A percentile compares a stretch with the other conserved stretches of the same genome.
Evolutionary conservation across 495 filamentous ascomycete species (phyloP).

Genomic region (Gamarada debralockiae): DNA sequence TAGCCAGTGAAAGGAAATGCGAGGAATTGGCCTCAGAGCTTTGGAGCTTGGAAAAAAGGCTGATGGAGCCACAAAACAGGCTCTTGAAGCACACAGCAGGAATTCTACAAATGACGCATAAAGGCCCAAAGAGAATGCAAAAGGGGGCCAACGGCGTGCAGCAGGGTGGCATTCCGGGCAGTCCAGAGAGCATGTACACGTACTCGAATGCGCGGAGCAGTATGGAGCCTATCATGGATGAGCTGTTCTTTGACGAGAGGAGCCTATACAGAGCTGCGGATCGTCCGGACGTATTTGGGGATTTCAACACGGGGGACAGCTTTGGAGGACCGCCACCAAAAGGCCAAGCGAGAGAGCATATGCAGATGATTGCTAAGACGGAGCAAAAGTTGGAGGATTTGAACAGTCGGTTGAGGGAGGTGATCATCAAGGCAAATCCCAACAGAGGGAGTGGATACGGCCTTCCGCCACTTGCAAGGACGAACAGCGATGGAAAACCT

Average conservation of each 20-base stretch:
- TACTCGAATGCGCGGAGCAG: conserved; percentile 52
- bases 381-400: conserved; percentile 69
- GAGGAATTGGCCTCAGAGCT: conserved; percentile 81
- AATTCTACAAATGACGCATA: conserved; percentile 84
- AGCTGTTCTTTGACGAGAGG: conserved; percentile 70
- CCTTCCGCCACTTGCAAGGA: conserved; percentile 30
- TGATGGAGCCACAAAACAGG: conserved; percentile 64
- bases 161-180: conserved; percentile 52
- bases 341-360: conserved; percentile 29
- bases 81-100: conserved; percentile 90
- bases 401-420: conserved; percentile 62
- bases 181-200: conserved; percentile 63
- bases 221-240: conserved; percentile 34
- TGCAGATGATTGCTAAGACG: conserved; percentile 49
- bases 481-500: conserved; percentile 6
- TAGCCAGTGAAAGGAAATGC: conserved; percentile 71
- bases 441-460: conserved; percentile 33
- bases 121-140: conserved; percentile 39
- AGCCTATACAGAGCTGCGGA: conserved; percentile 74
- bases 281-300: conserved; percentile 32
- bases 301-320: neutral
- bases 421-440: conserved; percentile 59
- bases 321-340: conserved; percentile 2
- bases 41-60: conserved; percentile 67
- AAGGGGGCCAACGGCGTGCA: conserved; percentile 23